Evolutionary conservation across 2,329 filamentous ascomycete genomes (phyloP).

Genomic region (Whalleya microplaca): DNA sequence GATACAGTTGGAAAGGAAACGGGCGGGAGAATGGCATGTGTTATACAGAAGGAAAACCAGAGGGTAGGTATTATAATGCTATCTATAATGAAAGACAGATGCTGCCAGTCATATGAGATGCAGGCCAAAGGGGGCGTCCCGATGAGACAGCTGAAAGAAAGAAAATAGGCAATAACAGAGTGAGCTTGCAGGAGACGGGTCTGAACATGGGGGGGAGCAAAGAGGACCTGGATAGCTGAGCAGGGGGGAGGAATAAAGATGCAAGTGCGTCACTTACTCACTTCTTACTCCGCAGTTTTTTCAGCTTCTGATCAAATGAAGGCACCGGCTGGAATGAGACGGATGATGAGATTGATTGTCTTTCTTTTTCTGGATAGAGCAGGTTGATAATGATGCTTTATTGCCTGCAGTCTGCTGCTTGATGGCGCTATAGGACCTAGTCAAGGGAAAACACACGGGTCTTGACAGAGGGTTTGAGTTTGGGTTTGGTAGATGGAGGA

Average conservation of each 20-base stretch:
- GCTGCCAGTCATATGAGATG: not conserved
- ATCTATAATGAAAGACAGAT: slow-evolving; percentile 11
- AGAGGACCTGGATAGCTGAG: not conserved
- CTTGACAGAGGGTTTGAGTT: no score
- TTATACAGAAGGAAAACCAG: slow-evolving; percentile 20
- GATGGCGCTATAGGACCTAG: not conserved
- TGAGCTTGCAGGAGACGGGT: slow-evolving; percentile 3
- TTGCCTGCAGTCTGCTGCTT: not conserved
- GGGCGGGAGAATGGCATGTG: slow-evolving; percentile 12
- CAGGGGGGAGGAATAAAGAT: slow-evolving; percentile 1
- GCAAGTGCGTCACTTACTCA: slow-evolving; percentile 19
- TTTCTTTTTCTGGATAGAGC: not conserved
- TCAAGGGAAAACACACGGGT: not conserved
- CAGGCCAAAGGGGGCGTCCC: not conserved
- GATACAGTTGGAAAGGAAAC: slow-evolving; percentile 3
- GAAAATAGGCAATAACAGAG: slow-evolving; percentile 1
- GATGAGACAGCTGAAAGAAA: not conserved
- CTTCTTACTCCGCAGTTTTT: slow-evolving; percentile 15
- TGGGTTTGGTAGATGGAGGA: not conserved
- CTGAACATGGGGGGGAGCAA: not conserved
- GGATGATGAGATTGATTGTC: no score
- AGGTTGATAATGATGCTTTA: not conserved
- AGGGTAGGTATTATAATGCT: no score
- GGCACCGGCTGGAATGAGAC: not conserved
- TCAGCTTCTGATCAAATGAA: not conserved